These are phyloP conservation scores for Ophiostoma himal-ulmi DNA, from an alignment of 2,329 filamentous ascomycete genomes.

Conservation along the genomic window DNA sequence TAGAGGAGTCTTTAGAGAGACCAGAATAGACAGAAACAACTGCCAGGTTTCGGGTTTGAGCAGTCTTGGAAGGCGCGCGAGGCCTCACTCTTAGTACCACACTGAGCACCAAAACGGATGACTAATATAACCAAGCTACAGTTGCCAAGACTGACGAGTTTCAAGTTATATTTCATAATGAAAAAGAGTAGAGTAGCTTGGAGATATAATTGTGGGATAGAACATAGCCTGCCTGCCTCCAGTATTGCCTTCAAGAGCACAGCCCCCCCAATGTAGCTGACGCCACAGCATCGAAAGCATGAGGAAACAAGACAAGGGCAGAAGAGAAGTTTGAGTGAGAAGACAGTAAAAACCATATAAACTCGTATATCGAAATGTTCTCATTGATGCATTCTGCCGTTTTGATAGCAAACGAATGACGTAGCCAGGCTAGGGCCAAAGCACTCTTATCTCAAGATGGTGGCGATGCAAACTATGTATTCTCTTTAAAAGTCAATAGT, in stretches of 20 bases:
- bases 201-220: too few species aligned
- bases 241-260: not conserved
- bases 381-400: too few species aligned
- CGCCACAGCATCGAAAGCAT: not conserved
- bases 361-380: too few species aligned
- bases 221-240: not conserved
- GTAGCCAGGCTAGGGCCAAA: not conserved
- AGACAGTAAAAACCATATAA: not conserved
- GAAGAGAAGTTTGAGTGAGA: not conserved
- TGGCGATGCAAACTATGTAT: not conserved
- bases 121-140: not conserved
- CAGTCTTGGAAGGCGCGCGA: conserved; percentile 10
- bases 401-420: not conserved
- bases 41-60: not conserved
- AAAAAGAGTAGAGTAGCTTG: not conserved
- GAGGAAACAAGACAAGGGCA: not conserved
- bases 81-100: not conserved
- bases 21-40: not conserved
- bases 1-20: not conserved
- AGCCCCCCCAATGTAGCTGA: not conserved
- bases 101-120: not conserved
- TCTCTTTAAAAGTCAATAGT: not conserved
- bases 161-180: not conserved
- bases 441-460: not conserved
- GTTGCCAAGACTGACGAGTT: not conserved